Evolutionary conservation across 345 rosid species (phyloP), one percentile per base, ranked within the genome.

Genomic region (Eucalyptus marginata): DNA sequence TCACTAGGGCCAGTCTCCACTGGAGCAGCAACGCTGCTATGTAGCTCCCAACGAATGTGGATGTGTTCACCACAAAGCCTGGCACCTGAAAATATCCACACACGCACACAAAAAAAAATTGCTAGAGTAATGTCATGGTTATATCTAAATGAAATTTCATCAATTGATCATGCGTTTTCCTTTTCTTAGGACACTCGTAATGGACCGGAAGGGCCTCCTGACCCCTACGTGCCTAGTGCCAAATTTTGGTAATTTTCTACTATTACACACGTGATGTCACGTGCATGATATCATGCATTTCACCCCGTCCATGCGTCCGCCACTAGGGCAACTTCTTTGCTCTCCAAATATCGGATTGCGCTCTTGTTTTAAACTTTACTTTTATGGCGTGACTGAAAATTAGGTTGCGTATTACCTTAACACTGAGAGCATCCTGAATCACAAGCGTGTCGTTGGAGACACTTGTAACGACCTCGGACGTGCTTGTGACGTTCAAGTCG

Each of bases 1-100:
- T 87, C 31, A 88, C 89, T 5, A 90, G 64, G 44, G 91, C 91
- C 11, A 90, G 91, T 54, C 91, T 88, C 91, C 91, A 90, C 64
- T 87, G 91, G 47, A 90, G 62, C 17, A 86, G 27, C 29, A 88
- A 86, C 40, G 91, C 87, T 22, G 58, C 89, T 62, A 85, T 7
- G 54, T 88, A 90, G 86, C 86, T 52, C 66, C 91, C 91, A 7
- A 88, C 7, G 59, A 87, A 90, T 16, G 31, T 49, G 10, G 88
- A 84, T 10, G 27, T 18, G 51, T 88, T 90, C 89, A 66, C 36
- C 58, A 90, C 36, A 79, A 90, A 90, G 86, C 88, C 86, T 22
- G 89, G 91, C 31, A 90, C 71, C 91, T 90, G 66, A 31, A 88
- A n/a, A 47, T 49, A 76, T 36, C 31, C 88, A 22, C 46, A n/a